Base-by-base conservation (phyloP, 495 filamentous ascomycete species). In the Aspergillus cavernicola region DNA sequence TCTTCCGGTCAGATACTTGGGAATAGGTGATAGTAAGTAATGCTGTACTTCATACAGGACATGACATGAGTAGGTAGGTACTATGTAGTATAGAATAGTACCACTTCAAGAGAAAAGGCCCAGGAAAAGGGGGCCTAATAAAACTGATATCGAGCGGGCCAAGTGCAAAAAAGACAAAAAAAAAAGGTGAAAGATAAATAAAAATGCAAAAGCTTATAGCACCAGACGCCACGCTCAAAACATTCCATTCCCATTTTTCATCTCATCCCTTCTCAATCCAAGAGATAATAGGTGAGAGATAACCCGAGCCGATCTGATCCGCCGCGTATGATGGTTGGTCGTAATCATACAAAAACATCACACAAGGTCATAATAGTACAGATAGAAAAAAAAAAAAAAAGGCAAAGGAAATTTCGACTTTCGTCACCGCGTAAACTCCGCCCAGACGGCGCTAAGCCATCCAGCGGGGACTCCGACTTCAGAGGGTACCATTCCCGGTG, bases 391-490 rank as follows among this genome's bases (percentile, higher is more conserved):
- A 53, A 42, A 32, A 36, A 44, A 33, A 26, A 42, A 22, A 33
- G 24, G 7, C 3, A 20, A 49, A 31, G 10, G 6, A 23, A 28
- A 18, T 12, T 33, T 31, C n/a, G n/a, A n/a, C n/a, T n/a, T 40
- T 33, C 35, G 5, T 47, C 61, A 68, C 13, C 66, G 64, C 16
- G 50, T 20, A 29, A 75, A 71, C 12, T 69, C 66, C 6, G 64
- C 54, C 74, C 74, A 77, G 0, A 77, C 58, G 1, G 67, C 57
- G 50, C 65, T 75, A 7, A 77, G 54, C 74, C 74, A 77, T 15
- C 74, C 71, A 15, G 61, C 47, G 0, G 72, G 67, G 22, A 70
- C 55, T 2, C 71, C 71, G 12, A 70, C 58, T 40, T 73, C 71
- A 0, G 72, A 70, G 10, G 67, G 61, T 18, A 62, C 48, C 26